A percentile compares a stretch with the other conserved stretches of the same genome.
phyloP scores from a whole-genome alignment of 495 filamentous ascomycete genomes.

The Platismatia glauca region DNA sequence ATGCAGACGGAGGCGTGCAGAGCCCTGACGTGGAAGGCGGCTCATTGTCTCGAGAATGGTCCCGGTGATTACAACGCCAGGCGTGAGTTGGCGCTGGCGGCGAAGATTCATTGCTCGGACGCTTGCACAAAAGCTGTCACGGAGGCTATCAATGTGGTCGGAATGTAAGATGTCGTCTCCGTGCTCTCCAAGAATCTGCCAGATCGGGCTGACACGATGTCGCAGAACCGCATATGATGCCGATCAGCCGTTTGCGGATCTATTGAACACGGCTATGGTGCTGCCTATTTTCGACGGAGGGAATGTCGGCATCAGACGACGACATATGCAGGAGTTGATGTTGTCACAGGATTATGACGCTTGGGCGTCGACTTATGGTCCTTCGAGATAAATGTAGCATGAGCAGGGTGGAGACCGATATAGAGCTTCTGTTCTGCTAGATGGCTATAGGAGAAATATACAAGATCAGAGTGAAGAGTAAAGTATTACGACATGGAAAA shows the following conservation, averaged over 20 bases:
- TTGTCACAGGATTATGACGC: slow-evolving; percentile 39
- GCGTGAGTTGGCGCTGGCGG: slow-evolving; percentile 39
- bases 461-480: no score
- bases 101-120: slow-evolving; percentile 45
- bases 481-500: no score
- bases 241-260: slow-evolving; percentile 35
- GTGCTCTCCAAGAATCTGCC: no score
- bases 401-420: no score
- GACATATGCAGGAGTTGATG: slow-evolving; percentile 44
- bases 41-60: slow-evolving; percentile 33
- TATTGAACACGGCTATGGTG: slow-evolving; percentile 41
- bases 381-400: slow-evolving; percentile 15
- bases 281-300: slow-evolving; percentile 49
- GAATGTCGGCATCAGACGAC: slow-evolving; percentile 45
- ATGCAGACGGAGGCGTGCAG: slow-evolving; percentile 45
- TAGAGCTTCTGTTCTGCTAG: no score
- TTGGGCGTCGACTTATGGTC: slow-evolving; percentile 27
- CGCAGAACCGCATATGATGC: slow-evolving; percentile 36
- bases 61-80: slow-evolving; percentile 33
- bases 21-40: slow-evolving; percentile 44
- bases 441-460: no score
- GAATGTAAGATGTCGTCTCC: slow-evolving; percentile 16
- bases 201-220: neutral
- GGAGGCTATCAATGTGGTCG: slow-evolving; percentile 36
- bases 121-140: slow-evolving; percentile 37